Evolutionary conservation across 1,284 basidiomycete genomes (phyloP).

Genomic region (Neolentinus lepideus): DNA sequence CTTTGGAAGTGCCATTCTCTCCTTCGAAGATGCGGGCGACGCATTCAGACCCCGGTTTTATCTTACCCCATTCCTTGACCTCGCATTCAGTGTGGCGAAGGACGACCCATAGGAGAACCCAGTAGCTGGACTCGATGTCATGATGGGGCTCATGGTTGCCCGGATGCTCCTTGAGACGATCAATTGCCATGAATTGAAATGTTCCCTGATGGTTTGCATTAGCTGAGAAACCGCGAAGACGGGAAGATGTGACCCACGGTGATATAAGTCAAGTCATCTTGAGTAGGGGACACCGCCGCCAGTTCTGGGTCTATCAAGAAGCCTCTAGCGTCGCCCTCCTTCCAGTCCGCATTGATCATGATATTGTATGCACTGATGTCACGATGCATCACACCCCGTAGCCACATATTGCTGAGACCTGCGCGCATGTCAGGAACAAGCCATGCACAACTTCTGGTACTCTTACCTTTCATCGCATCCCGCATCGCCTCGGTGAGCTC

Average conservation of each 20-base stretch:
- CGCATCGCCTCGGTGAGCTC: not conserved
- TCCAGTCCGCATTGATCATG: not conserved
- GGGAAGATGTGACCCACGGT: not conserved
- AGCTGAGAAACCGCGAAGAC: not conserved
- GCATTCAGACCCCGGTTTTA: not conserved
- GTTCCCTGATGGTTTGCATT: not conserved
- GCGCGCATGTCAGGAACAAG: not conserved
- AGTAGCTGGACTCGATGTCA: not conserved
- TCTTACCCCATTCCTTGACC: not conserved
- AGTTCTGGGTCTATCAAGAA: not conserved
- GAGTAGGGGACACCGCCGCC: not conserved
- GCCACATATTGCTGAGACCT: not conserved
- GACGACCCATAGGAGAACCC: not conserved
- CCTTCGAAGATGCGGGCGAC: not conserved
- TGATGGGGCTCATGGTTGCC: not conserved
- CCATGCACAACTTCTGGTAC: not conserved
- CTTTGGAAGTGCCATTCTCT: not conserved
- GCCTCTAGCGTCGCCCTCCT: not conserved
- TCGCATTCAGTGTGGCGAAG: not conserved
- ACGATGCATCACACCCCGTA: not conserved
- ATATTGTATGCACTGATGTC: conserved; percentile 1
- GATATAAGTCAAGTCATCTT: not conserved
- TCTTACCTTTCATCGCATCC: not conserved
- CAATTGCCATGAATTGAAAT: not conserved
- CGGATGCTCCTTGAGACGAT: not conserved